These are phyloP conservation scores for Lactarius indigo DNA, from an alignment of 768 basidiomycete genomes.

Conservation along the genomic window DNA sequence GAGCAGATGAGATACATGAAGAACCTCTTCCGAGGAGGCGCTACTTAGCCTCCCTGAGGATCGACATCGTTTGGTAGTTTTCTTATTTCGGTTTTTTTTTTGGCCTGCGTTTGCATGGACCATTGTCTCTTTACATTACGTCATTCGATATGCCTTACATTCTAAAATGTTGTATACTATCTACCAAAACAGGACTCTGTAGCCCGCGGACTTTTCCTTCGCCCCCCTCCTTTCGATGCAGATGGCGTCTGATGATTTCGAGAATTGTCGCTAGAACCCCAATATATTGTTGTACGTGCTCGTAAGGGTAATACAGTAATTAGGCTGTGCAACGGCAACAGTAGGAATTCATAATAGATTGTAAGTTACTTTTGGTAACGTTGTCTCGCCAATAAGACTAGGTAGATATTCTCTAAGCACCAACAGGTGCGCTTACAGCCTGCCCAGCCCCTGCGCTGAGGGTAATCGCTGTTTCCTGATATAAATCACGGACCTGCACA, in stretches of 20 bases:
- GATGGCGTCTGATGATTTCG: no score
- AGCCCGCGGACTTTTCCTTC: no score
- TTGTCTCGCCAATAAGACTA: neutral
- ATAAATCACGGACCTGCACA: conserved; percentile 34
- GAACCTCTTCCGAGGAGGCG: neutral
- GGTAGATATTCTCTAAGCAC: neutral
- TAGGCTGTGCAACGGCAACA: neutral
- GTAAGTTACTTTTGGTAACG: conserved; percentile 6
- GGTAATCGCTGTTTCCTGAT: conserved; percentile 18
- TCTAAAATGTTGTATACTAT: no score
- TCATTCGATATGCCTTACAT: neutral
- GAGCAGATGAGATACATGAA: neutral
- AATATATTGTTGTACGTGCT: no score
- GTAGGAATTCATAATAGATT: neutral
- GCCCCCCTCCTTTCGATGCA: no score
- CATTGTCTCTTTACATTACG: neutral
- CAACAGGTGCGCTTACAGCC: conserved; percentile 2
- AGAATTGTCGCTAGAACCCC: no score
- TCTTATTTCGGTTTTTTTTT: neutral
- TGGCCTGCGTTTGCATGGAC: conserved; percentile 10
- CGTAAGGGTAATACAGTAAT: neutral
- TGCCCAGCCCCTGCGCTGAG: neutral
- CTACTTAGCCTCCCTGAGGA: neutral
- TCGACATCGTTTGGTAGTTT: neutral
- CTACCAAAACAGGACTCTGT: no score